Evolutionary conservation across 371 early-diverging fungal genomes (phyloP), one percentile per base, ranked within the genome.

Genomic region (Encephalitozoon intestinalis): DNA sequence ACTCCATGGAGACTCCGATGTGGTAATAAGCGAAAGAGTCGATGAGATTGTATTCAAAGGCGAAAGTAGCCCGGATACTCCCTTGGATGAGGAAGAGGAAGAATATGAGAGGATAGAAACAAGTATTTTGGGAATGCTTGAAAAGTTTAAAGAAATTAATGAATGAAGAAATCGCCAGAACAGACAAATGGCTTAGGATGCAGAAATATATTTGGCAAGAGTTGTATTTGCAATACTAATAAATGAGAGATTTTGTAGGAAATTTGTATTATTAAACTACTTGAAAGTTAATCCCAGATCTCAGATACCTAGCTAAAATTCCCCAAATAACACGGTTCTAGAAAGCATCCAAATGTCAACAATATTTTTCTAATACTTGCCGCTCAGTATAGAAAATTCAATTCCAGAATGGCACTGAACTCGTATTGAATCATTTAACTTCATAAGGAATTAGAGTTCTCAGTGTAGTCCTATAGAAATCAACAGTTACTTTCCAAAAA

Each of bases 21-120:
- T 51, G 18, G 37, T 73, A 4, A 63, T 78, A 23, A 71, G 28
- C 65, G 81, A 81, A 63, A 65, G 43, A 41, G 25, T 67, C 21
- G 81, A 81, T 58, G 73, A 69, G 12, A 65, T 81, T 52, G 63
- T 72, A 26, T 81, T 39, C 43, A 74, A 44, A 58, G 81, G 75
- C 23, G 40, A 26, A n/a, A 37, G 25, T 1, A 41, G n/a, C 51
- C 40, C 12, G 4, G 41, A 3, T 18, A 51, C 6, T 5, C 54
- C 52, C n/a, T 26, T 12, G n/a, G 52, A 40, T 30, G 70, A 78
- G 12, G 81, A 81, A 37, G 68, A 73, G 6, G 72, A 51, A 9
- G 81, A 81, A 28, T 77, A 81, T 54, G 54, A 75, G 26, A 75
- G 68, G 23, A 77, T 81, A 26, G 72, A 81, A 9, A 34, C 67